A percentile compares a stretch with the other conserved stretches of the same genome.
These are phyloP conservation scores for Talaromyces sp. DNA, from an alignment of 2,329 filamentous ascomycete species.

Conservation along the genomic window DNA sequence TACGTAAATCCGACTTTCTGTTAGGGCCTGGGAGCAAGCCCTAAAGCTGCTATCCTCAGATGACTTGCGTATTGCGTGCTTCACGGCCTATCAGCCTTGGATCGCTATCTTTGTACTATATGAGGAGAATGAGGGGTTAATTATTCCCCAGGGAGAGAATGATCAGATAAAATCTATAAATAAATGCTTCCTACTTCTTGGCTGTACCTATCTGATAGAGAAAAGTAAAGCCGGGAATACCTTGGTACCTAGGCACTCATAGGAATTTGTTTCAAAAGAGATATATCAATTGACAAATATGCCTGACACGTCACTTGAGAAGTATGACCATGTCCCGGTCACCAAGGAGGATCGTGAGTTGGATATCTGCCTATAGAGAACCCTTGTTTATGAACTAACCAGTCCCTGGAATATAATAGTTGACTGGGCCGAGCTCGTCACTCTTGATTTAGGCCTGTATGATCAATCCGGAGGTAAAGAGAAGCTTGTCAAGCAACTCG, in stretches of 20 bases:
- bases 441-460: slow-evolving; percentile 53
- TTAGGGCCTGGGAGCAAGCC: not conserved
- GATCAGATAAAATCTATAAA: not conserved
- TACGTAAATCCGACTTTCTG: no score
- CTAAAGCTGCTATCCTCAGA: not conserved
- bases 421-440: slow-evolving; percentile 54
- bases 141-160: not conserved
- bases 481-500: slow-evolving; percentile 50
- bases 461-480: slow-evolving; percentile 52
- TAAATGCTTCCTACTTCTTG: not conserved
- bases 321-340: slow-evolving; percentile 45
- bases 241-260: no score
- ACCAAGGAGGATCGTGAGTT: slow-evolving; percentile 39
- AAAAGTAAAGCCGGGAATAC: not conserved
- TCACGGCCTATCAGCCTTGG: not conserved
- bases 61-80: not conserved
- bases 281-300: slow-evolving; percentile 16
- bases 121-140: not conserved
- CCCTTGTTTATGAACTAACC: slow-evolving; percentile 17
- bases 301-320: slow-evolving; percentile 29
- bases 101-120: not conserved
- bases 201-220: not conserved
- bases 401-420: slow-evolving; percentile 17
- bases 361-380: no score
- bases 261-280: no score